Evolutionary conservation across 1,139 yeast species (phyloP).

Genomic region (Saccharomyces hybrid): DNA sequence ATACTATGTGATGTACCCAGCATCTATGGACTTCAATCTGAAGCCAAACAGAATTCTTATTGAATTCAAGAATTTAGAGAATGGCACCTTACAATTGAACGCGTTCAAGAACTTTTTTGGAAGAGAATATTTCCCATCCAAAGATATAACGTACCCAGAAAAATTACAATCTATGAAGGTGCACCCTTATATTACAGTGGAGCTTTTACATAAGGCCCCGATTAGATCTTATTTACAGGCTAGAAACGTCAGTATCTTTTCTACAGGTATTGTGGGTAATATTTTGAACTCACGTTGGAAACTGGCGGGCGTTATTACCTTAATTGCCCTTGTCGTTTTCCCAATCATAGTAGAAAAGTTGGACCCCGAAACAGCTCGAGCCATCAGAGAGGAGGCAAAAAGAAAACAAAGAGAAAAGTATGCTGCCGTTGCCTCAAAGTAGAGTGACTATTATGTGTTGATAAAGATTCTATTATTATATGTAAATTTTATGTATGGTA

Average conservation of each 20-base stretch:
- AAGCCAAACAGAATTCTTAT: constrained; percentile 29
- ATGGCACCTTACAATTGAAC: constrained; percentile 13
- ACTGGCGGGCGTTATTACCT: constrained; percentile 27
- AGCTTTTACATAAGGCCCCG: constrained; percentile 26
- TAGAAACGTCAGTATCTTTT: constrained; percentile 29
- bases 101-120: constrained; percentile 30
- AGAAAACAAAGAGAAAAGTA: constrained; percentile 25
- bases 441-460: background rate
- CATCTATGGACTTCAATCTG: constrained; percentile 28
- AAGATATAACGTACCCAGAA: constrained; percentile 28
- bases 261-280: constrained; percentile 32
- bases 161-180: constrained; percentile 17
- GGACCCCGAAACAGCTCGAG: constrained; percentile 35
- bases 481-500: background rate
- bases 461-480: background rate
- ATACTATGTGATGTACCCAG: constrained; percentile 24
- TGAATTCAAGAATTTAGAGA: constrained; percentile 16
- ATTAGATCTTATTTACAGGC: constrained; percentile 28
- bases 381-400: constrained; percentile 29
- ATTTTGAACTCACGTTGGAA: constrained; percentile 34
- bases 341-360: constrained; percentile 33
- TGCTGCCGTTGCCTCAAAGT: constrained; percentile 7
- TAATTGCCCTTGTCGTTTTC: constrained; percentile 22
- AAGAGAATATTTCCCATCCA: constrained; percentile 30
- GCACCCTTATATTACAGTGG: constrained; percentile 21